phyloP scores from a whole-genome alignment of 345 rosid genomes.

The Schrenkiella parvula region DNA sequence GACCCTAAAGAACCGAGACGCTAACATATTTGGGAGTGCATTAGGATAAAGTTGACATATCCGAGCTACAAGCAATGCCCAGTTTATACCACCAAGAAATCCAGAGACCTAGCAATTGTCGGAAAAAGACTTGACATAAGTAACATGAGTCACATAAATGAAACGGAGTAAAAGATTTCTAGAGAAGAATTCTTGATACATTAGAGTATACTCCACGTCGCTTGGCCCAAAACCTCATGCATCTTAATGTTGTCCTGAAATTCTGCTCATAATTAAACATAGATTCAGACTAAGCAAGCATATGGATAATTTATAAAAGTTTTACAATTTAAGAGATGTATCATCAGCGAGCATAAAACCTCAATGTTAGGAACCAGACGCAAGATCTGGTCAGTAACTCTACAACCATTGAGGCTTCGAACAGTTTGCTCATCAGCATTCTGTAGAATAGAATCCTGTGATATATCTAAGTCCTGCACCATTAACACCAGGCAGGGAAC shows the following conservation, averaged over 20 bases:
- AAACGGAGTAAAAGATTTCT: conserved; percentile 3
- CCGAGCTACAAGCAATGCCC: conserved; percentile 99
- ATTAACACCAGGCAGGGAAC: conserved; percentile 21
- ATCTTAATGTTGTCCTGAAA: conserved; percentile 89
- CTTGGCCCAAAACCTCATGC: conserved; percentile 97
- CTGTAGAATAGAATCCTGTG: conserved; percentile 86
- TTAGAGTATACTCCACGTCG: conserved; percentile 97
- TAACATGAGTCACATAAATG: neutral
- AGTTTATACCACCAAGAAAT: conserved; percentile 98
- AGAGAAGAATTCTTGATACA: conserved; percentile 40
- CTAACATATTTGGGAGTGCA: conserved; percentile 90
- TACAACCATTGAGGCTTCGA: conserved; percentile 97
- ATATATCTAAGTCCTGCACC: conserved; percentile 84
- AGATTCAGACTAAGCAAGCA: conserved; percentile 17
- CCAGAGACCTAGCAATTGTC: conserved; percentile 69
- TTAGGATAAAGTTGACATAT: conserved; percentile 97
- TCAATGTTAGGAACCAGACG: conserved; percentile 94
- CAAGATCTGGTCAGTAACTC: conserved; percentile 98
- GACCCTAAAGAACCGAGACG: conserved; percentile 89
- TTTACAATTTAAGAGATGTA: neutral
- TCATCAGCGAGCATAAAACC: conserved; percentile 40
- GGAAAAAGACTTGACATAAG: neutral
- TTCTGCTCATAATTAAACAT: conserved; percentile 42
- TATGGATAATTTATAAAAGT: neutral
- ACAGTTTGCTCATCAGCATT: conserved; percentile 94